A percentile compares a stretch with the other conserved stretches of the same genome.
Evolutionary conservation across 2,329 filamentous ascomycete genomes (phyloP).

Genomic region (Pseudofabraea citricarpa): DNA sequence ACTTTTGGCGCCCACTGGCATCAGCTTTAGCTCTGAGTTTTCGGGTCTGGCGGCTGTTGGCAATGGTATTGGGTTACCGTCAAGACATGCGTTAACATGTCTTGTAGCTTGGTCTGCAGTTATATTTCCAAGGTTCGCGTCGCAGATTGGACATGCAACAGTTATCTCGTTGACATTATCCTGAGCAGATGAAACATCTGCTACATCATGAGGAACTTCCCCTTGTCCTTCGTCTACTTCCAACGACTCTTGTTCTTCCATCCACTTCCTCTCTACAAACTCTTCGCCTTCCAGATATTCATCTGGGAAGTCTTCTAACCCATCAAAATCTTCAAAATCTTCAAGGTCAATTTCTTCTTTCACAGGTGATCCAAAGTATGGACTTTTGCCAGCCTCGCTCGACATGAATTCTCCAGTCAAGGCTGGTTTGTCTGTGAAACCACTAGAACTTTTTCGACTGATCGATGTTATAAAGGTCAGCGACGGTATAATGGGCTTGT

Average conservation of each 20-base stretch:
- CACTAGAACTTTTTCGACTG: not conserved
- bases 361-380: conserved; percentile 36
- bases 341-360: conserved; percentile 43
- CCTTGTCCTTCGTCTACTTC: conserved; percentile 47
- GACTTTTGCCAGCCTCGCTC: conserved; percentile 8
- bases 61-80: conserved; percentile 67
- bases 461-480: conserved; percentile 7
- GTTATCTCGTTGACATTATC: conserved; percentile 13
- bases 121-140: conserved; percentile 53
- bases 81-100: conserved; percentile 91
- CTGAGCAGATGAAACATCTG: conserved; percentile 10
- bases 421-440: not conserved
- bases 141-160: conserved; percentile 71
- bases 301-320: conserved; percentile 54
- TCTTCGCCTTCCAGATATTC: conserved; percentile 51
- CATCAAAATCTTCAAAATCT: conserved; percentile 49
- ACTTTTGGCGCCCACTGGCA: conserved; percentile 18
- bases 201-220: conserved; percentile 21
- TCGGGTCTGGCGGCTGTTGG: conserved; percentile 26
- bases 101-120: conserved; percentile 64
- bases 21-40: conserved; percentile 17
- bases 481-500: conserved; percentile 12
- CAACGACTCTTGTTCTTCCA: conserved; percentile 69
- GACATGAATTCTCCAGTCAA: not conserved
- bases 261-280: conserved; percentile 61